Evolutionary conservation across 106 monocot genomes (phyloP), one percentile per base, ranked within the genome.

Genomic region (Dendrobium huoshanense): DNA sequence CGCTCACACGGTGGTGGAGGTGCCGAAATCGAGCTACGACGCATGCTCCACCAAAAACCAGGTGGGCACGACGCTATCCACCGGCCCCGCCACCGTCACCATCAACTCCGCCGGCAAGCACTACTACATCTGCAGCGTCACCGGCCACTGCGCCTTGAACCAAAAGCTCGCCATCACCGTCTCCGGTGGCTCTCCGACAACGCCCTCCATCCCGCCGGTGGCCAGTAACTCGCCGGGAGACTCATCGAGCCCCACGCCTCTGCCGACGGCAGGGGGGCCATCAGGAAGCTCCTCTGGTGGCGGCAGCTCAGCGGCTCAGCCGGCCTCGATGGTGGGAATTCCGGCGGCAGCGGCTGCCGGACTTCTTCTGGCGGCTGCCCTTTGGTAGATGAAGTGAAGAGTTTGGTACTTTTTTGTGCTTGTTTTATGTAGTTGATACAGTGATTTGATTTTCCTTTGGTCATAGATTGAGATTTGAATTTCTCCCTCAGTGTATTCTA

Each of bases 161-260:
- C 81, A 82, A 59, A 88, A 88, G 79, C 72, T 88, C 20, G 68
- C 88, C 55, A 43, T 88, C 67, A 80, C n/a, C 56, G 82, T 88
- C 68, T 16, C 59, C 18, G n/a, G 18, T 15, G n/a, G 59, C 59
- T 61, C 59, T 19, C 59, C 59, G 59, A 22, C 59, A 17, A 16
- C 5, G 4, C 16, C 59, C n/a, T 19, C 59, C 59, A 19, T 2
- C 18, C n/a, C 58, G 19, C 58, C 58, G 9, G 16, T 20, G 16
- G 18, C 59, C 59, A 15, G 59, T 1, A 15, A 61, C 20, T 17
- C n/a, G 1, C 59, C 13, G n/a, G 59, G 16, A 22, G 59, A 11
- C 16, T 0, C 58, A 7, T 17, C 58, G 15, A 13, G 59, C 5
- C 59, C 59, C 6, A 15, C 59, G 2, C 59, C 59, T 20, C 18